Base-by-base conservation (phyloP, 1,284 basidiomycete genomes). In the Mycena citricolor region DNA sequence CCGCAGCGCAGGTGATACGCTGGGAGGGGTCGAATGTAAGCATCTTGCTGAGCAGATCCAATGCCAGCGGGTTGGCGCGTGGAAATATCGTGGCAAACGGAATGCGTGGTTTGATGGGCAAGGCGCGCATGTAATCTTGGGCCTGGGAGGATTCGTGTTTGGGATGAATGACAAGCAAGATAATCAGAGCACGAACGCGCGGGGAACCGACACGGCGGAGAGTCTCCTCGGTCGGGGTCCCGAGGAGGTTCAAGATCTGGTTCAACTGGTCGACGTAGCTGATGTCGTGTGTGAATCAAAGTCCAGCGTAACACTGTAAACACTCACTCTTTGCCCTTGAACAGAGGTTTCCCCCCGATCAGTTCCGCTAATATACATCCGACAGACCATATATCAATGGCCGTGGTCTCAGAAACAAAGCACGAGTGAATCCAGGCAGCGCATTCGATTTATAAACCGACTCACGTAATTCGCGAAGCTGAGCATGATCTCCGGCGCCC, bases 201-300 rank as follows among this genome's bases (percentile, higher is more conserved):
- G 92, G 91, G 32, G 88, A 92, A 28, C 97, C 97, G 38, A 99
- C 93, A 32, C 97, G 84, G 35, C 92, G 83, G 22, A 99, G 81
- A 0, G 97, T 98, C 55, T 95, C 91, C 65, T 99, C 95, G 10
- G 90, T 90, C 0, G 97, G 97, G 0, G 97, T 99, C 26, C 97
- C 97, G 21, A 99, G 82, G 61, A 94, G 93, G 67, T 99, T 94
- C 30, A 99, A 76, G 61, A 99, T 98, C 67, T 97, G 95, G 65
- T 99, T 99, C 32, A 99, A 77, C 66, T 99, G 97, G 65, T 99
- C 95, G 47, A 99, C 95, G 61, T 97, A 97, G 64, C 88, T 90
- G 55, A 6, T 39, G 16, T 28, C 16, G n/a, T n/a, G n/a, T n/a
- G n/a, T 44, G 36, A 32, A 45, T 36, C 32, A 46, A 42, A 25